Base-by-base conservation (phyloP, 2,329 filamentous ascomycete genomes). In the Calonectria crousiana region DNA sequence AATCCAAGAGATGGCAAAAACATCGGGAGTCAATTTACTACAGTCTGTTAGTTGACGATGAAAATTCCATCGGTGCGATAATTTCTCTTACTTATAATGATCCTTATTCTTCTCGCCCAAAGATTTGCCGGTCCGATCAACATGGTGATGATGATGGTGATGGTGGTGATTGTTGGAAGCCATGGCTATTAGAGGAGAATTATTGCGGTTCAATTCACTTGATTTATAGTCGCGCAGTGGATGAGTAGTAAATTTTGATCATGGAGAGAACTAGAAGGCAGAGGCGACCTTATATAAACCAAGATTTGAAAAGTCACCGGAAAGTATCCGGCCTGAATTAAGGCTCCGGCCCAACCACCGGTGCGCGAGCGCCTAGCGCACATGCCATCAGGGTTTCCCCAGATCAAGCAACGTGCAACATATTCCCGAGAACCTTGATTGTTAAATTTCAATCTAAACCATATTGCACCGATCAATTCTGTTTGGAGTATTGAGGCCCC, bases 1-100 rank as follows among this genome's bases (percentile, higher is more conserved):
- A 23, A 82, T 77, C 81, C 80, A 82, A 4, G 77, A 79, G 36
- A 75, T 76, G 26, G 74, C 65, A 23, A 77, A 81, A 3, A 78
- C 67, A 1, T 65, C 64, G 0, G 68, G 36, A 14, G 78, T 70
- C 4, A 78, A 70, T 20, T 78, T 72, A 28, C 81, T 82, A 28
- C 4, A 11, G 2, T 1, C 20, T 36, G 52, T 75, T 28, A 73
- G 52, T 4, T 30, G 6, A 30, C 9, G 28, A 14, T 11, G 2
- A 11, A 11, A n/a, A 18, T 9, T 4, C 16, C 1, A 18, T 1
- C 0, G 0, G 6, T 20, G 5, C 26, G 0, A 4, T 0, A 1
- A 13, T 18, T 5, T 3, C 1, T 34, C 74, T 4, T 73, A 82
- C 82, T 82, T 76, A 34, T 80, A 83, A 34, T 82, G 80, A 2